Evolutionary conservation across 306 rosid species (phyloP).

Genomic region (Rosa persica): DNA sequence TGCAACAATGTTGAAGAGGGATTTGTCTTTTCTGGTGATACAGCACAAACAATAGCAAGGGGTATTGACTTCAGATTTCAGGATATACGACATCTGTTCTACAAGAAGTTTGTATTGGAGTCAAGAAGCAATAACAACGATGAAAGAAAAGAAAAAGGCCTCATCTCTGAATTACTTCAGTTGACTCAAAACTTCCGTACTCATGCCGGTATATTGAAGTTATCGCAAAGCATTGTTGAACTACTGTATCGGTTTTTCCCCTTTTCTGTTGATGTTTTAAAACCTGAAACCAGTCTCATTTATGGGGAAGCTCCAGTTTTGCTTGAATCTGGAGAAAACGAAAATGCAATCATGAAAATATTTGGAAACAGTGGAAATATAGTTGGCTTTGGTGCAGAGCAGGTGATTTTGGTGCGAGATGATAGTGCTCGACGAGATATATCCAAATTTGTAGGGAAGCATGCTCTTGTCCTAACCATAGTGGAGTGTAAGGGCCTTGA

Average conservation of each 20-base stretch:
- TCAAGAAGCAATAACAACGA: neutral
- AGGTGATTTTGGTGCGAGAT: conserved; percentile 70
- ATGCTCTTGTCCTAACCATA: conserved; percentile 62
- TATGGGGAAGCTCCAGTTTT: conserved; percentile 52
- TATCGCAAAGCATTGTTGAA: conserved; percentile 58
- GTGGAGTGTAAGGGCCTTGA: conserved; percentile 68
- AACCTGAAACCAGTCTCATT: conserved; percentile 31
- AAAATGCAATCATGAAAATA: conserved; percentile 44
- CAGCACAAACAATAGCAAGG: conserved; percentile 53
- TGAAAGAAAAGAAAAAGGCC: neutral
- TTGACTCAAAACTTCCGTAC: conserved; percentile 74
- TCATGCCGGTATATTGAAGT: conserved; percentile 42
- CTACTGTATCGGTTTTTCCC: conserved; percentile 51
- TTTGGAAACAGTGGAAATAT: conserved; percentile 44
- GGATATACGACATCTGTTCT: conserved; percentile 46
- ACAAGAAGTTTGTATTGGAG: conserved; percentile 26
- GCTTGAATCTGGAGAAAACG: conserved; percentile 37
- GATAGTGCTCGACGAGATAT: conserved; percentile 42
- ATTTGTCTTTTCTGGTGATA: conserved; percentile 35
- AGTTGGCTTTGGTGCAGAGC: conserved; percentile 68
- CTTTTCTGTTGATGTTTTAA: conserved; percentile 24
- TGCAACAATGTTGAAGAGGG: conserved; percentile 32
- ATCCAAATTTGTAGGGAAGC: conserved; percentile 38
- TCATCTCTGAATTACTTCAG: conserved; percentile 18
- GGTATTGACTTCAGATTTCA: conserved; percentile 64